phyloP scores from a whole-genome alignment of 2,329 filamentous ascomycete species.

The Trichoderma guizhouense region DNA sequence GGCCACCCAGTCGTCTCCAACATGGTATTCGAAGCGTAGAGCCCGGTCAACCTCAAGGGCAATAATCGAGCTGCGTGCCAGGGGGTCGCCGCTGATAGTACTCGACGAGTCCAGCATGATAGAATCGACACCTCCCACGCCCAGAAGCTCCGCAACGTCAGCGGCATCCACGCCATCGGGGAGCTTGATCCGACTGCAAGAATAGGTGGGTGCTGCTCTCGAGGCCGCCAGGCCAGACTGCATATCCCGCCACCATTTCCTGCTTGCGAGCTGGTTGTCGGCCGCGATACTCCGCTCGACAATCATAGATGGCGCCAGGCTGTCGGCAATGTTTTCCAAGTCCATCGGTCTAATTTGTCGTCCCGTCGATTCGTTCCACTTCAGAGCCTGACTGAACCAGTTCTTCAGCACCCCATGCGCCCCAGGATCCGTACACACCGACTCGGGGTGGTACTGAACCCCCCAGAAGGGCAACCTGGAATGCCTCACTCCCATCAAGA shows the following conservation, averaged over 20 bases:
- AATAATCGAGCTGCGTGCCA: constrained; percentile 67
- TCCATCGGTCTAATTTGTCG: constrained; percentile 15
- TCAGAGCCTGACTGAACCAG: constrained; percentile 67
- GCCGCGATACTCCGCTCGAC: constrained; percentile 19
- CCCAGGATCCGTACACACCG: constrained; percentile 71
- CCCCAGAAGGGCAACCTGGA: constrained; percentile 72
- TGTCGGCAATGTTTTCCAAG: constrained; percentile 20
- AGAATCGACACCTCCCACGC: constrained; percentile 40
- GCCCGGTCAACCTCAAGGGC: constrained; percentile 60
- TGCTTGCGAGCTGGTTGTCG: constrained; percentile 22
- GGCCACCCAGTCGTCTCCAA: constrained; percentile 41
- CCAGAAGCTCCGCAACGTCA: constrained; percentile 53
- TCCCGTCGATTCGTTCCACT: constrained; percentile 51
- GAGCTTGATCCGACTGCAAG: constrained; percentile 42
- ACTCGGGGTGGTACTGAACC: constrained; percentile 88
- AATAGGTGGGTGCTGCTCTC: constrained; percentile 34
- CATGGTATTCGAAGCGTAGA: constrained; percentile 55
- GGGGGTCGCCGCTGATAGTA: constrained; percentile 41
- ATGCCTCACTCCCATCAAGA: constrained; percentile 78
- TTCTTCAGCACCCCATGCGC: constrained; percentile 64
- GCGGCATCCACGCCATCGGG: constrained; percentile 47
- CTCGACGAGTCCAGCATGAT: constrained; percentile 61
- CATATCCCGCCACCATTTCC: constrained; percentile 26
- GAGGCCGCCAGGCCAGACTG: constrained; percentile 29
- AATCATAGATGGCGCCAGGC: constrained; percentile 23